Evolutionary conservation across 1,284 basidiomycete genomes (phyloP), one percentile per base, ranked within the genome.

Genomic region (Papiliotrema flavescens): DNA sequence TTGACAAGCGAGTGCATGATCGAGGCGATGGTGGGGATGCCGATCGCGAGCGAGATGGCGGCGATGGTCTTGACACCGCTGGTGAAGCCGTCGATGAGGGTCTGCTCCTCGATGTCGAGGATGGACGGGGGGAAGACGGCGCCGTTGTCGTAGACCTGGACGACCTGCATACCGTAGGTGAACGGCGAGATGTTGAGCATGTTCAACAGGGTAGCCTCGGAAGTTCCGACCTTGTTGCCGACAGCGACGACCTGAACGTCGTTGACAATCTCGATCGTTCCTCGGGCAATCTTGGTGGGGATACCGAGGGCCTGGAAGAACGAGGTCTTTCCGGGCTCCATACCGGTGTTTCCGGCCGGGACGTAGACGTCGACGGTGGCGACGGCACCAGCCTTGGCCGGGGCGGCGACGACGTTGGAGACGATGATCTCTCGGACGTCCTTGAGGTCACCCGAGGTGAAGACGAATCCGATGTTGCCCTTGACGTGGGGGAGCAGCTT

Each of bases 221-320:
- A 98, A 20, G 88, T 77, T 68, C 96, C 96, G 78, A 98, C 95
- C 83, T 91, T 90, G 67, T 84, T 87, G 66, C 94, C 94, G 56
- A 86, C 90, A 50, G 81, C 80, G 69, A 98, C 91, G 81, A 98
- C 94, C 82, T 96, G 87, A 75, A 98, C 88, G 76, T 98, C 95
- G 64, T 86, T 85, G 61, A 97, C 92, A 77, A 98, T 99, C 89
- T 99, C 95, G 74, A 99, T 98, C 55, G 96, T 98, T 85, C 95
- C 95, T 88, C 95, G 90, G 57, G 96, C 94, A 72, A 99, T 98
- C 87, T 99, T 99, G 80, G 95, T 99, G 50, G 96, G 95, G 78
- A 99, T 94, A 84, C 90, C 89, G 74, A 99, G 88, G 59, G 95
- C 95, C 84, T 99, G 95, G 92, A 99, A 99, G 92, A 98, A 99